A percentile compares a stretch with the other conserved stretches of the same genome.
Evolutionary conservation across 108 stramenopile genomes (phyloP).

Genomic region (Epithemia pelagica): DNA sequence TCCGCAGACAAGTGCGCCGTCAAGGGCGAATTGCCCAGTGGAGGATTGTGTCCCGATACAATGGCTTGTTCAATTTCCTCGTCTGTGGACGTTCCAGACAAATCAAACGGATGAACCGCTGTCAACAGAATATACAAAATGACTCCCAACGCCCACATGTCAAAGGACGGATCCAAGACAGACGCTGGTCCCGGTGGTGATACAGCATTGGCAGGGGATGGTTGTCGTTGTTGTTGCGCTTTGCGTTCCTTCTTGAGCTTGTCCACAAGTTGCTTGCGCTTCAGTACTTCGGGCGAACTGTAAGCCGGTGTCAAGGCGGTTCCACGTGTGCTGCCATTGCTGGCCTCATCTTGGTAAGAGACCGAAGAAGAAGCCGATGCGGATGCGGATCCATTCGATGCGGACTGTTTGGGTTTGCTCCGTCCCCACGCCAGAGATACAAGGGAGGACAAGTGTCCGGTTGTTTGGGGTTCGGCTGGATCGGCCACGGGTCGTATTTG

Average conservation of each 20-base stretch:
- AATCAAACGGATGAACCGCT: conserved; percentile 85
- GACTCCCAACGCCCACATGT: conserved; percentile 85
- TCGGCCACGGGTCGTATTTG: conserved; percentile 35
- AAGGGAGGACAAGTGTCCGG: neutral
- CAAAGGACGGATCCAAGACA: conserved; percentile 23
- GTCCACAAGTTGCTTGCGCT: conserved; percentile 1
- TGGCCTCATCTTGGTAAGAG: neutral
- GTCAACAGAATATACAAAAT: conserved; percentile 91
- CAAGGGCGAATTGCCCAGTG: conserved; percentile 19
- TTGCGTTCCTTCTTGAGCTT: neutral
- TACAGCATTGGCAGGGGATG: neutral
- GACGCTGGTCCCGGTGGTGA: neutral
- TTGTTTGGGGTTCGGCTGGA: neutral
- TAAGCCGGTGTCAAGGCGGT: conserved; percentile 38
- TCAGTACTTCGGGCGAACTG: conserved; percentile 64
- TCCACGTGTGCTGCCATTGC: neutral
- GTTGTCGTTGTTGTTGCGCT: neutral
- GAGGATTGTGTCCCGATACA: conserved; percentile 12
- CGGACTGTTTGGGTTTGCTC: conserved; percentile 7
- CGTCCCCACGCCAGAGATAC: no score
- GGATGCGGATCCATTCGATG: neutral
- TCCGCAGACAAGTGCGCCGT: conserved; percentile 49
- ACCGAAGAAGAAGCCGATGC: neutral
- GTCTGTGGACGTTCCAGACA: conserved; percentile 62
- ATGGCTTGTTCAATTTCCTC: conserved; percentile 62